phyloP scores from a whole-genome alignment of 352 stramenopile species.

The Pythium brachiatum region DNA sequence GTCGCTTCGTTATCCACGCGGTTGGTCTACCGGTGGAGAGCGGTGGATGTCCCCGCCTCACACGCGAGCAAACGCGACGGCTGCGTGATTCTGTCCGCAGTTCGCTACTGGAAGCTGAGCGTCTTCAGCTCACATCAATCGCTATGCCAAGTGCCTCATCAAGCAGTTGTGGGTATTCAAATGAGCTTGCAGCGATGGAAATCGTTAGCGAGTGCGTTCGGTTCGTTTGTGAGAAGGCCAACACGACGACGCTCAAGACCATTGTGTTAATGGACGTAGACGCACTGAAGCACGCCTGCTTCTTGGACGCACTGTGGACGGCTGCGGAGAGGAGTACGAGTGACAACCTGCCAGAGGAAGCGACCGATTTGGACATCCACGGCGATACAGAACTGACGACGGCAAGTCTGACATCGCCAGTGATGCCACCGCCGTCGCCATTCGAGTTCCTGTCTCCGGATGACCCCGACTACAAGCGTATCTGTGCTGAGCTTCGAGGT shows the following conservation, averaged over 20 bases:
- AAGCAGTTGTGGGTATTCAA: conserved; percentile 45
- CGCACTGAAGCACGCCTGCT: conserved; percentile 29
- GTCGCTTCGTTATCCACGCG: conserved; percentile 45
- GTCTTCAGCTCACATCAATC: conserved; percentile 30
- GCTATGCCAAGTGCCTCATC: conserved; percentile 45
- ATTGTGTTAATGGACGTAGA: conserved; percentile 46
- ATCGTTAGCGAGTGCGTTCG: conserved; percentile 36
- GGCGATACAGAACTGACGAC: too few species aligned
- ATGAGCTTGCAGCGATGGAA: conserved; percentile 31
- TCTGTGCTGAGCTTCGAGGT: not conserved
- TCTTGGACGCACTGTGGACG: conserved; percentile 19
- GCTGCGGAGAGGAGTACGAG: too few species aligned
- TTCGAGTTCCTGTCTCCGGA: not conserved
- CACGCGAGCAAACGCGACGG: conserved; percentile 24
- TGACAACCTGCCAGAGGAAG: not conserved
- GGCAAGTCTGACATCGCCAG: too few species aligned
- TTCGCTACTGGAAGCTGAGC: conserved; percentile 32
- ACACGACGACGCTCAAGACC: conserved; percentile 6
- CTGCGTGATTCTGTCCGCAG: conserved; percentile 38
- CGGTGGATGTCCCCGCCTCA: not conserved
- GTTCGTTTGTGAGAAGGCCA: conserved; percentile 22
- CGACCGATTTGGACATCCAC: not conserved
- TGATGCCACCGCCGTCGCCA: conserved; percentile 2
- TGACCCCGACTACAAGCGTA: conserved; percentile 7
- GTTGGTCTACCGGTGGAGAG: conserved; percentile 34